Percentiles rank a stretch among this genome's conserved stretches.
These are phyloP conservation scores for Boletus tomentosulus DNA, from an alignment of 768 basidiomycete species.

Conservation along the genomic window DNA sequence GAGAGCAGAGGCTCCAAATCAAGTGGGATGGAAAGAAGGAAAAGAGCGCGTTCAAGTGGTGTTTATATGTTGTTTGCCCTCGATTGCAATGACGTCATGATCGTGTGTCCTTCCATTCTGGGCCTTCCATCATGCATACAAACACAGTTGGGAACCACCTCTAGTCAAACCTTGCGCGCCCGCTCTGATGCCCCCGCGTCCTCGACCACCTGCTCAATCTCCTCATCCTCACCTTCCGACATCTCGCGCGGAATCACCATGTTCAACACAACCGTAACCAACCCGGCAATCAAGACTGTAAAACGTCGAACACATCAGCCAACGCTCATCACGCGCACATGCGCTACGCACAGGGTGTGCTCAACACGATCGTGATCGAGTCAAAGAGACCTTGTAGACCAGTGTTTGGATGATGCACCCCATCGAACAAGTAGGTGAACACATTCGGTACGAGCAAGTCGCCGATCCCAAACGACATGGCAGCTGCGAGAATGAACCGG, in stretches of 20 bases:
- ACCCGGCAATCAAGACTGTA: conserved; percentile 52
- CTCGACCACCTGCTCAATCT: conserved; percentile 20
- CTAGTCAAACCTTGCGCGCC: neutral
- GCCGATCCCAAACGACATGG: conserved; percentile 66
- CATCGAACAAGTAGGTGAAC: conserved; percentile 67
- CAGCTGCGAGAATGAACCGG: conserved; percentile 66
- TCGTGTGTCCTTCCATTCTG: too few relatives aligned
- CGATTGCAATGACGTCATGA: neutral
- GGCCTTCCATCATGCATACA: too few relatives aligned
- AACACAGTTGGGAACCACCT: too few relatives aligned
- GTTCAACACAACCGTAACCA: conserved; percentile 58
- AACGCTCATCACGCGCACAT: neutral
- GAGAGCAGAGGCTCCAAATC: too few relatives aligned
- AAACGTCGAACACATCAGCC: neutral
- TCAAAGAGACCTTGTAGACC: conserved; percentile 67
- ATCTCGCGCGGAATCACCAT: conserved; percentile 45
- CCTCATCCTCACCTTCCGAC: conserved; percentile 15
- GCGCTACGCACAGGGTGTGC: conserved; percentile 67
- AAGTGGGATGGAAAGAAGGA: too few relatives aligned
- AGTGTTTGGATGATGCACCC: conserved; percentile 46
- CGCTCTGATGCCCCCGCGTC: conserved; percentile 21
- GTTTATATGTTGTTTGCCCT: neutral
- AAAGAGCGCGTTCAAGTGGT: neutral
- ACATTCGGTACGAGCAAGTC: conserved; percentile 63
- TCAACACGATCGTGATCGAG: conserved; percentile 75